Conservation (phyloP, 1,139 yeast genomes). For the Yamadazyma atlantica region DNA sequence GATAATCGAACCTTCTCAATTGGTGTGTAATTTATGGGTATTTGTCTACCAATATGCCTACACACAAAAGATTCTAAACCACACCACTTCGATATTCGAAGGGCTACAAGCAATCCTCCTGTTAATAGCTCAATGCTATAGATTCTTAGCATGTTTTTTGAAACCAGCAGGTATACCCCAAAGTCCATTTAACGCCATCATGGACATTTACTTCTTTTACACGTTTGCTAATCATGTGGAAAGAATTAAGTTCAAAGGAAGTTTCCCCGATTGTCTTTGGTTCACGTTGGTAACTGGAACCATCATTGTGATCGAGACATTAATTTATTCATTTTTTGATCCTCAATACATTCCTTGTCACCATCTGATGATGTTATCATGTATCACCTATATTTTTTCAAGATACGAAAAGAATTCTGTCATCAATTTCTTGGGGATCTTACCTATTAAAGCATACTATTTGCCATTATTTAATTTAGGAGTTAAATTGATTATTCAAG, state of each 20-base stretch:
- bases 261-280: slow-evolving; percentile 57
- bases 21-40: slow-evolving; percentile 4
- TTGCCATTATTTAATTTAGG: slow-evolving; percentile 57
- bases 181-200: slow-evolving; percentile 44
- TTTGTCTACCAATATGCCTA: not conserved
- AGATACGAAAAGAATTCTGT: slow-evolving; percentile 49
- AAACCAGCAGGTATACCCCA: slow-evolving; percentile 37
- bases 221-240: slow-evolving; percentile 58
- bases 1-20: slow-evolving; percentile 13
- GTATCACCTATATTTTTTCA: slow-evolving; percentile 62
- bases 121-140: slow-evolving; percentile 33
- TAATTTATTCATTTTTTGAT: slow-evolving; percentile 27
- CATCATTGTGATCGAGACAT: slow-evolving; percentile 33
- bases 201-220: slow-evolving; percentile 59
- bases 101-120: slow-evolving; percentile 2
- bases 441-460: slow-evolving; percentile 59
- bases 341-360: slow-evolving; percentile 22
- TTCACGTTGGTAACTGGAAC: slow-evolving; percentile 52
- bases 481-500: slow-evolving; percentile 45
- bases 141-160: slow-evolving; percentile 50
- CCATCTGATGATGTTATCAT: slow-evolving; percentile 46
- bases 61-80: not conserved
- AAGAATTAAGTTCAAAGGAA: slow-evolving; percentile 50
- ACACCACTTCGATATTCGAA: not conserved
- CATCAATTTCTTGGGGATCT: slow-evolving; percentile 51